Percentiles rank a stretch among this genome's conserved stretches.
phyloP scores from a whole-genome alignment of 345 rosid species.

The Gynandropsis gynandra region DNA sequence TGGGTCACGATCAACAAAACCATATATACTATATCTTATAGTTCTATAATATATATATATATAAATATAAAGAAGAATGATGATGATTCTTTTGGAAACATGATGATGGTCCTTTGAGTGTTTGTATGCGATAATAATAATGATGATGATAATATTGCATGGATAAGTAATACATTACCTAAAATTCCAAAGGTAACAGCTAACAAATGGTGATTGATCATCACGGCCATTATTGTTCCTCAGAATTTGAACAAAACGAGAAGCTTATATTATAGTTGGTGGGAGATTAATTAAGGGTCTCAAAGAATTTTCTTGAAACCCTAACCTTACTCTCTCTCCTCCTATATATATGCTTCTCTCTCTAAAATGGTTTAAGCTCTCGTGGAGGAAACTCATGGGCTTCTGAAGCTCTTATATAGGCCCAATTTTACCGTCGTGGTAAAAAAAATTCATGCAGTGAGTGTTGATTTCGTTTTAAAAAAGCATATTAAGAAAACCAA shows the following conservation, averaged over 20 bases:
- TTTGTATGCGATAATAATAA: not conserved
- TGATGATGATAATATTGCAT: not conserved
- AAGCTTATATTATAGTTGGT: constrained; percentile 4
- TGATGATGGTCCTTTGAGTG: too few species aligned
- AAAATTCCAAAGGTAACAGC: constrained; percentile 56
- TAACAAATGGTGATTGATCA: constrained; percentile 27
- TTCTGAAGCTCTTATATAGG: constrained; percentile 32
- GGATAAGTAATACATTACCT: constrained; percentile 38
- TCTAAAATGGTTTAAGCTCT: constrained; percentile 17
- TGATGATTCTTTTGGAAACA: too few species aligned
- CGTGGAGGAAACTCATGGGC: constrained; percentile 20
- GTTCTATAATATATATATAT: too few species aligned
- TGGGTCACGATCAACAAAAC: too few species aligned
- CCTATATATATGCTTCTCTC: constrained; percentile 9
- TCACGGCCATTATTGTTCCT: constrained; percentile 30
- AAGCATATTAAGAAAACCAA: constrained; percentile 17
- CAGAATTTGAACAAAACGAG: constrained; percentile 6
- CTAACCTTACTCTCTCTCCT: constrained; percentile 26
- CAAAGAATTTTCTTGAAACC: constrained; percentile 21
- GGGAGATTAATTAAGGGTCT: constrained; percentile 23
- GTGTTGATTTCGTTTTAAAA: constrained; percentile 23
- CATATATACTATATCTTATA: too few species aligned
- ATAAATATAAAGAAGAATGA: too few species aligned
- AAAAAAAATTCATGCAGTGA: constrained; percentile 16
- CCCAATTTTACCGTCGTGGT: constrained; percentile 23